phyloP scores from a whole-genome alignment of 495 filamentous ascomycete genomes.

The Penicillium maclennaniae region DNA sequence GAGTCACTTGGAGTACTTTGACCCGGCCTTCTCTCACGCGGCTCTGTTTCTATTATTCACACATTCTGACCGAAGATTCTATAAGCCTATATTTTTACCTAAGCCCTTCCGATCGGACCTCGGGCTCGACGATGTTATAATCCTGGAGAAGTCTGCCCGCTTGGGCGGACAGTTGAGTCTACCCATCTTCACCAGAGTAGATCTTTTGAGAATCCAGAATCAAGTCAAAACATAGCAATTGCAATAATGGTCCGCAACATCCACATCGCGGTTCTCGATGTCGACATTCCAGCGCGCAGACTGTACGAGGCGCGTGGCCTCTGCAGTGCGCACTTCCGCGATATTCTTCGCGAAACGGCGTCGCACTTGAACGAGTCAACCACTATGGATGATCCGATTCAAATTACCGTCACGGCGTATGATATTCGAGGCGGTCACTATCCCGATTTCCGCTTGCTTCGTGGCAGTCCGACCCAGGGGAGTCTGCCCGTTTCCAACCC shows the following conservation, averaged over 20 bases:
- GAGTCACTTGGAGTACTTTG: slow-evolving; percentile 18
- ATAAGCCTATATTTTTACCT: slow-evolving; percentile 13
- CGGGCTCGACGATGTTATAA: slow-evolving; percentile 4
- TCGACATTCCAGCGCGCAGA: slow-evolving; percentile 29
- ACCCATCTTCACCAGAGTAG: background rate
- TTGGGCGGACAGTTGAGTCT: background rate
- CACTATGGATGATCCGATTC: slow-evolving; percentile 12
- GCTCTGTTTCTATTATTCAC: slow-evolving; percentile 18
- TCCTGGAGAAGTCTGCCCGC: background rate
- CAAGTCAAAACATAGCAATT: background rate
- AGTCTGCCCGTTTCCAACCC: slow-evolving; percentile 14
- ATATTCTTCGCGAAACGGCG: slow-evolving; percentile 29
- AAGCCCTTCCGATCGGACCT: slow-evolving; percentile 4
- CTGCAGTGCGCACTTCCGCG: slow-evolving; percentile 33
- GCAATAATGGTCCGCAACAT: slow-evolving; percentile 23
- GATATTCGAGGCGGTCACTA: slow-evolving; percentile 32
- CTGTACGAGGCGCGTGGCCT: slow-evolving; percentile 32
- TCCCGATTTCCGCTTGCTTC: slow-evolving; percentile 23
- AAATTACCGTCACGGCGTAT: slow-evolving; percentile 28
- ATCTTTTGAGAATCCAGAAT: background rate
- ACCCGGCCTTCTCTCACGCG: slow-evolving; percentile 5
- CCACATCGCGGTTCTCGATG: slow-evolving; percentile 34
- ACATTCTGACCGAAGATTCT: background rate
- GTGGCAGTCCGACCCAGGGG: slow-evolving; percentile 10
- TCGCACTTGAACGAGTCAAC: slow-evolving; percentile 20